Base-by-base conservation (phyloP, 2,329 filamentous ascomycete genomes). In the Canariomyces notabilis region DNA sequence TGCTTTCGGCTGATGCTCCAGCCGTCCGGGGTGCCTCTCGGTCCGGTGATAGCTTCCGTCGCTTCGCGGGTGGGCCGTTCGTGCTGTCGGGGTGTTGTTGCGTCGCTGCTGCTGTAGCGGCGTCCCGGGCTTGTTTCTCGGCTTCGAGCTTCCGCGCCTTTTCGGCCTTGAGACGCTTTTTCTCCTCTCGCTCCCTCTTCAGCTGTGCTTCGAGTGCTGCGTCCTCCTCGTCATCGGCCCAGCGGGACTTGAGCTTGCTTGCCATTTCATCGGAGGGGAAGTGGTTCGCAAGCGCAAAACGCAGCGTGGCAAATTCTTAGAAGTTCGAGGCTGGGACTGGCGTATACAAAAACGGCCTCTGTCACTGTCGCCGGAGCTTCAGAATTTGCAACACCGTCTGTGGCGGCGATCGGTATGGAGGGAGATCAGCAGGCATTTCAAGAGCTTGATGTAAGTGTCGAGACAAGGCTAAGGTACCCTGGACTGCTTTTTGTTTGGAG, bases 171-270 rank as follows among this genome's bases (percentile, higher is more conserved):
- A 81, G 71, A 40, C 86, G 83, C 67, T 86, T 89, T 75, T 93
- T 95, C 60, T 89, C 85, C 67, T 95, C 89, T 68, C 91, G 96
- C 63, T 93, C 87, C 52, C 75, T 78, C 67, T 85, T 91, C 45
- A 82, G 75, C 60, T 82, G 80, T 16, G 82, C 82, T 49, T 87
- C 83, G 34, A 84, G 75, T 35, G 80, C 86, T 18, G 81, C 80
- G 63, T 96, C 89, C 57, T 89, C 87, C 57, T 87, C 87, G 37
- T 85, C 82, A 60, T 89, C 80, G 54, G 87, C 88, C 93, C 93
- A 98, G 67, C 91, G 82, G 41, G 91, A 96, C 63, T 80, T 82
- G 44, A 68, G 64, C 61, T 74, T 76, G 59, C 72, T 72, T 38
- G 81, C 74, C 81, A 85, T 86, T 37, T 38, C 32, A 4, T 16